A percentile compares a stretch with the other conserved stretches of the same genome.
phyloP scores from a whole-genome alignment of 768 basidiomycete genomes.

The Rhizopogon vinicolor region DNA sequence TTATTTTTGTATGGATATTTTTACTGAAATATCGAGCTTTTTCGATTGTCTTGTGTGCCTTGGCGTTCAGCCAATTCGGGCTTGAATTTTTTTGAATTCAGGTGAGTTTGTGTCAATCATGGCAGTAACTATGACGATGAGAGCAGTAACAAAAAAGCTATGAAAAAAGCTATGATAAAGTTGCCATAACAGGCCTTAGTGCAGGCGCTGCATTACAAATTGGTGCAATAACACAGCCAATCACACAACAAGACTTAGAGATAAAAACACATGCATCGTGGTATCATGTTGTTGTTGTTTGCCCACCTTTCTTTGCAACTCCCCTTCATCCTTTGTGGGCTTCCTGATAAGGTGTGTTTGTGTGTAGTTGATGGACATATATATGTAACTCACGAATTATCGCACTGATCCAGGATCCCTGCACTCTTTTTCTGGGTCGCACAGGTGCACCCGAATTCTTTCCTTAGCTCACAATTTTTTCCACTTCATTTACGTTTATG shows the following conservation, averaged over 20 bases:
- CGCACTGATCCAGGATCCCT: background rate
- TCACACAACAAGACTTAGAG: background rate
- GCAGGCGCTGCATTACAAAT: background rate
- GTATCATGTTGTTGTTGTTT: background rate
- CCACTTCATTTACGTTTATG: background rate
- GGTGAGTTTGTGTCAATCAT: too few species aligned
- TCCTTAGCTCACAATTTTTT: background rate
- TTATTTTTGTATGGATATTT: background rate
- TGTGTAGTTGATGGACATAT: too few species aligned
- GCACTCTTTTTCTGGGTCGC: slow-evolving; percentile 41
- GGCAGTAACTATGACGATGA: background rate
- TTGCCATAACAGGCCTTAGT: background rate
- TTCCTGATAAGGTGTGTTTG: background rate
- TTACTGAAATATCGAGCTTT: too few species aligned
- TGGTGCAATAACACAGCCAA: background rate
- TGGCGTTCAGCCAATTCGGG: too few species aligned
- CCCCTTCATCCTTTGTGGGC: background rate
- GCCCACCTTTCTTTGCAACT: background rate
- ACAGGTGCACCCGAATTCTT: slow-evolving; percentile 55
- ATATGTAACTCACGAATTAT: background rate
- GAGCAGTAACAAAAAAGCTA: background rate
- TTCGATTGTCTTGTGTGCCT: too few species aligned
- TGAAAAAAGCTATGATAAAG: background rate
- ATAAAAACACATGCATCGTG: background rate
- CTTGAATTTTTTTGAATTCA: too few species aligned